phyloP scores from a whole-genome alignment of 2,329 filamentous ascomycete species.

The Xylaria sp. region DNA sequence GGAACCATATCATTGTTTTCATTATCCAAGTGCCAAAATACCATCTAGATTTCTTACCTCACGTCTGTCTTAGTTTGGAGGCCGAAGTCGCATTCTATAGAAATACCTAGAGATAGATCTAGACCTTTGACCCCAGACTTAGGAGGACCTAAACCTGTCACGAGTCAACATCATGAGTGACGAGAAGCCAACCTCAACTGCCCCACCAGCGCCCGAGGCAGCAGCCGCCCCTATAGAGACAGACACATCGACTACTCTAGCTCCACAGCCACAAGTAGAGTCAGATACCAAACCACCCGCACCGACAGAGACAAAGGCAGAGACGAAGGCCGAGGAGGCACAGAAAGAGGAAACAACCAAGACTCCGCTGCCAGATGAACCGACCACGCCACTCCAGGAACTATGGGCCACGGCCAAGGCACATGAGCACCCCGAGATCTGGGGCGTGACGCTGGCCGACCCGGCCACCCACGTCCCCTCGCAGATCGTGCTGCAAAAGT shows the following conservation, averaged over 20 bases:
- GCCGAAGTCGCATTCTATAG: no score
- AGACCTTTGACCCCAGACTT: background rate
- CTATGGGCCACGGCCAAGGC: constrained; percentile 39
- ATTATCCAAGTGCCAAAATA: background rate
- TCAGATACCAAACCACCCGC: background rate
- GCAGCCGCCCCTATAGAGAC: background rate
- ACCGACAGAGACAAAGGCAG: background rate
- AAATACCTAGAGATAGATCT: background rate
- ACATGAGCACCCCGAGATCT: constrained; percentile 75
- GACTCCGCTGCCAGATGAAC: constrained; percentile 30
- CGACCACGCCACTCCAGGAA: constrained; percentile 39
- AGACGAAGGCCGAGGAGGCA: background rate
- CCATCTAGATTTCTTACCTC: background rate
- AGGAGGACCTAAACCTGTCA: background rate
- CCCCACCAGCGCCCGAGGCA: constrained; percentile 13
- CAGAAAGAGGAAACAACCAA: constrained; percentile 28
- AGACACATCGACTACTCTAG: background rate
- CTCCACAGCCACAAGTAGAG: constrained; percentile 1
- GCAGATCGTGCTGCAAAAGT: constrained; percentile 88
- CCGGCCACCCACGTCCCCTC: constrained; percentile 69
- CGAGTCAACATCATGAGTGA: constrained; percentile 15
- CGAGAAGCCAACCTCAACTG: constrained; percentile 14
- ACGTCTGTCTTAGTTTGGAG: no score
- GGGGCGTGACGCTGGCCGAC: constrained; percentile 73
- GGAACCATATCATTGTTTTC: background rate